These are phyloP conservation scores for Schizochytrium sp. DNA, from an alignment of 108 stramenopile genomes.

Conservation along the genomic window DNA sequence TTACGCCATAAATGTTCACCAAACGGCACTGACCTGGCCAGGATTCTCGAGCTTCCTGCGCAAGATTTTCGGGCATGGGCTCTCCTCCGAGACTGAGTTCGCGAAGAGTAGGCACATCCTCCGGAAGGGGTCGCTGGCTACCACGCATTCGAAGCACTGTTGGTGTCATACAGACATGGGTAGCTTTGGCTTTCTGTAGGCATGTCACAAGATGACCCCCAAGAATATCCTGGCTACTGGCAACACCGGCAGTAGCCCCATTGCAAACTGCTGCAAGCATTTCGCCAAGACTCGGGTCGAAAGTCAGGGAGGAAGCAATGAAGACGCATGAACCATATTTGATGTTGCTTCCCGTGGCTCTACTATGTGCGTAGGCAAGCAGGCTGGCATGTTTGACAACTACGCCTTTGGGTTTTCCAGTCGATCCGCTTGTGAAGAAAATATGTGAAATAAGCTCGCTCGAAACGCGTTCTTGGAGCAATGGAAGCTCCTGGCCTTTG, in stretches of 20 bases:
- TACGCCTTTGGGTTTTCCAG: slow-evolving; percentile 44
- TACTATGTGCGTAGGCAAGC: neutral
- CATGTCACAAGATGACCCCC: neutral
- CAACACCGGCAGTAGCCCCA: neutral
- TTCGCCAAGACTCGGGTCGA: slow-evolving; percentile 52
- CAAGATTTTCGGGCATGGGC: slow-evolving; percentile 21
- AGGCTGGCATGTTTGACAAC: slow-evolving; percentile 11
- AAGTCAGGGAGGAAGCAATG: slow-evolving; percentile 50
- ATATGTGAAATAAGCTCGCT: neutral
- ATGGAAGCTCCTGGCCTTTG: neutral
- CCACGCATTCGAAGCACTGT: slow-evolving; percentile 21
- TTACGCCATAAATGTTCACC: slow-evolving; percentile 55
- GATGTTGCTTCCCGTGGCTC: neutral
- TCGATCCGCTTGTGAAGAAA: slow-evolving; percentile 56
- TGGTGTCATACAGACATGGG: slow-evolving; percentile 52
- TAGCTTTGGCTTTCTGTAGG: neutral
- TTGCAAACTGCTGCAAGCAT: slow-evolving; percentile 7
- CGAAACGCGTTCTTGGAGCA: too few relatives aligned
- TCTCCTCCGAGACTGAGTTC: slow-evolving; percentile 54
- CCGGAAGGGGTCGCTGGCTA: neutral
- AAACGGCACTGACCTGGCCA: neutral
- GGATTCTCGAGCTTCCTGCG: neutral
- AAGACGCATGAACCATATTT: neutral
- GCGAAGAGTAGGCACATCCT: neutral
- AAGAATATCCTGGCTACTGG: neutral